These are phyloP conservation scores for Vigna reflexopilosa DNA, from an alignment of 306 rosid species.

Conservation along the genomic window DNA sequence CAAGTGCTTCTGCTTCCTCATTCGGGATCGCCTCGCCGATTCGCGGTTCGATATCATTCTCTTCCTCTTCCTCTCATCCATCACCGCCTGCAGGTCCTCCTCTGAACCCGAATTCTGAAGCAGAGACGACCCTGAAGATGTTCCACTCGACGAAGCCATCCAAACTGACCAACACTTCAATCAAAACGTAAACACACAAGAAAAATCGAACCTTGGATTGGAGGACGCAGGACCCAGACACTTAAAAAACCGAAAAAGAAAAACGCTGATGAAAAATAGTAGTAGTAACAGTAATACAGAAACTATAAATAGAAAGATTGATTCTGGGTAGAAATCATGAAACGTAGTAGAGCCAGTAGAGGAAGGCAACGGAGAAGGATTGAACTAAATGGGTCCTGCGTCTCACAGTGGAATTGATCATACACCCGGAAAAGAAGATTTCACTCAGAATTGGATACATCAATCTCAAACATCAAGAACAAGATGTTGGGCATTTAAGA, in stretches of 20 bases:
- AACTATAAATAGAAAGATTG: background rate
- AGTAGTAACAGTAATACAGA: background rate
- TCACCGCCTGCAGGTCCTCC: slow-evolving; percentile 57
- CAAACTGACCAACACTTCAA: background rate
- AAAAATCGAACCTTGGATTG: background rate
- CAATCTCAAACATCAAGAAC: slow-evolving; percentile 86
- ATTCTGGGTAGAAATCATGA: slow-evolving; percentile 59
- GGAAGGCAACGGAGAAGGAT: slow-evolving; percentile 91
- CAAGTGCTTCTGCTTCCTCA: slow-evolving; percentile 90
- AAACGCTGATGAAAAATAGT: slow-evolving; percentile 27
- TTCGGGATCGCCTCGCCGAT: slow-evolving; percentile 82
- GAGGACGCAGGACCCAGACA: slow-evolving; percentile 62
- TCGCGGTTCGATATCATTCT: slow-evolving; percentile 92
- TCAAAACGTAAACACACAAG: background rate
- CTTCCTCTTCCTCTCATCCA: slow-evolving; percentile 86
- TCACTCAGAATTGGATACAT: slow-evolving; percentile 94
- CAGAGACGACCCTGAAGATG: slow-evolving; percentile 72
- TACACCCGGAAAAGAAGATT: slow-evolving; percentile 73
- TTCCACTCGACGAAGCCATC: slow-evolving; percentile 75
- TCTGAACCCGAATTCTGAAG: slow-evolving; percentile 73
- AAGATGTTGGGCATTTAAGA: slow-evolving; percentile 60
- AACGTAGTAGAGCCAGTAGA: slow-evolving; percentile 92
- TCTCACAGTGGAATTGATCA: slow-evolving; percentile 84
- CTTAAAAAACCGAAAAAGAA: background rate
- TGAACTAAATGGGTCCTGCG: slow-evolving; percentile 95